phyloP scores from a whole-genome alignment of 176 grass and related monocot genomes.

The Ensete ventricosum region DNA sequence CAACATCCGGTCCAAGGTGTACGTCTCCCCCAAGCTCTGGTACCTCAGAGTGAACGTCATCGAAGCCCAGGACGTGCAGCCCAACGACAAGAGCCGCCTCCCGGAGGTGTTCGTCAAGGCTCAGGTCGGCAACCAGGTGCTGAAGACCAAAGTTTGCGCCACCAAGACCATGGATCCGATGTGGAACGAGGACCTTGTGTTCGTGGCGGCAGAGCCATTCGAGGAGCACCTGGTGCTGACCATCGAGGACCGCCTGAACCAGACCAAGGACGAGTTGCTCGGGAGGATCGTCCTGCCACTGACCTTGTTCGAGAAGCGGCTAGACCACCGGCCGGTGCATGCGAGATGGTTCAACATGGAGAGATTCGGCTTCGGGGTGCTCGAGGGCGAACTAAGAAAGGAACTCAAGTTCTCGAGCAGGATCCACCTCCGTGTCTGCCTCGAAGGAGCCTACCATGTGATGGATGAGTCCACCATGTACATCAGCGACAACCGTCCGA shows the following conservation, averaged over 20 bases:
- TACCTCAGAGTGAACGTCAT: conserved; percentile 21
- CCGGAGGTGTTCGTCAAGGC: conserved; percentile 21
- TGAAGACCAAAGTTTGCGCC: conserved; percentile 9
- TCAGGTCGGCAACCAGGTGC: conserved; percentile 22
- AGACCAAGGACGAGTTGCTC: conserved; percentile 11
- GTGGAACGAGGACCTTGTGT: conserved; percentile 19
- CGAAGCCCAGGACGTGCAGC: conserved; percentile 22
- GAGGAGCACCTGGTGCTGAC: conserved; percentile 19
- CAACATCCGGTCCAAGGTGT: conserved; percentile 24
- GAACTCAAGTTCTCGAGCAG: conserved; percentile 20
- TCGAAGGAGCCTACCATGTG: conserved; percentile 21
- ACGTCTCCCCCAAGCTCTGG: conserved; percentile 24
- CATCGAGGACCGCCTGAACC: conserved; percentile 12
- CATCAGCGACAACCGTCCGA: conserved; percentile 19
- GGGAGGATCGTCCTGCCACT: background rate
- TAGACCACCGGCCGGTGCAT: conserved; percentile 19
- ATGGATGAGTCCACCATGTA: conserved; percentile 23
- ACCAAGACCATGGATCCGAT: background rate
- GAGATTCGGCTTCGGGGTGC: conserved; percentile 8
- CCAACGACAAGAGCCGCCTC: conserved; percentile 1
- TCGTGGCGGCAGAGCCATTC: conserved; percentile 19
- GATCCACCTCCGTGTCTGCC: conserved; percentile 21
- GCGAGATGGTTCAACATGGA: conserved; percentile 15
- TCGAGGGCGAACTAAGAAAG: conserved; percentile 12
- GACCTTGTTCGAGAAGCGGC: conserved; percentile 9